These are phyloP conservation scores for Xylariaceae sp. DNA, from an alignment of 2,329 filamentous ascomycete species.

Conservation along the genomic window DNA sequence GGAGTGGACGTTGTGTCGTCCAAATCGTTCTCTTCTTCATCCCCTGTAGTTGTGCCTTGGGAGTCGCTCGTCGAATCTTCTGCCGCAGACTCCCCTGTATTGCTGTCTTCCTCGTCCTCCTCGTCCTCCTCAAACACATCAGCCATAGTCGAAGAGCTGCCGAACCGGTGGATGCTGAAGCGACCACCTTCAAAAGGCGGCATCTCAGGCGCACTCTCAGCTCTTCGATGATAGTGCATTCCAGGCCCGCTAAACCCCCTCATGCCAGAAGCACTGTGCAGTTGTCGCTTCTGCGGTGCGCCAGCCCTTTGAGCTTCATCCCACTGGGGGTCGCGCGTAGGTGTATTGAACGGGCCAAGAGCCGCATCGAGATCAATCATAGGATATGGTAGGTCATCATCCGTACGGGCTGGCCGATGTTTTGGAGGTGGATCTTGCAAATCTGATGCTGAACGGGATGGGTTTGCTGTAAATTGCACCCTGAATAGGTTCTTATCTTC, in stretches of 20 bases:
- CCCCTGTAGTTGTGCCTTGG: conserved; percentile 20
- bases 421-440: conserved; percentile 38
- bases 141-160: conserved; percentile 69
- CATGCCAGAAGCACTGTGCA: conserved; percentile 72
- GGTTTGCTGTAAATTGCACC: conserved; percentile 38
- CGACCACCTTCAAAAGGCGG: conserved; percentile 63
- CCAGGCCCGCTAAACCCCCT: conserved; percentile 63
- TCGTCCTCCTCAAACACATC: conserved; percentile 86
- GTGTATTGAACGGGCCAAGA: conserved; percentile 85
- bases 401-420: conserved; percentile 31
- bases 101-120: conserved; percentile 52
- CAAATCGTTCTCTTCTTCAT: conserved; percentile 16
- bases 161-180: conserved; percentile 55
- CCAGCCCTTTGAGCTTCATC: conserved; percentile 59
- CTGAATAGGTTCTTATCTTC: conserved; percentile 26
- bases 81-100: conserved; percentile 23
- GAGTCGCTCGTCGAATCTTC: conserved; percentile 26
- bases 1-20: conserved; percentile 27
- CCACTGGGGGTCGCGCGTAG: conserved; percentile 59
- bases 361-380: conserved; percentile 95
- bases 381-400: conserved; percentile 64
- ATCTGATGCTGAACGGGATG: conserved; percentile 27
- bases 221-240: conserved; percentile 70
- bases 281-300: conserved; percentile 55
- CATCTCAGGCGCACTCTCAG: conserved; percentile 76